Evolutionary conservation across 2,329 filamentous ascomycete species (phyloP).

Genomic region (Aurifilum marmelostoma): DNA sequence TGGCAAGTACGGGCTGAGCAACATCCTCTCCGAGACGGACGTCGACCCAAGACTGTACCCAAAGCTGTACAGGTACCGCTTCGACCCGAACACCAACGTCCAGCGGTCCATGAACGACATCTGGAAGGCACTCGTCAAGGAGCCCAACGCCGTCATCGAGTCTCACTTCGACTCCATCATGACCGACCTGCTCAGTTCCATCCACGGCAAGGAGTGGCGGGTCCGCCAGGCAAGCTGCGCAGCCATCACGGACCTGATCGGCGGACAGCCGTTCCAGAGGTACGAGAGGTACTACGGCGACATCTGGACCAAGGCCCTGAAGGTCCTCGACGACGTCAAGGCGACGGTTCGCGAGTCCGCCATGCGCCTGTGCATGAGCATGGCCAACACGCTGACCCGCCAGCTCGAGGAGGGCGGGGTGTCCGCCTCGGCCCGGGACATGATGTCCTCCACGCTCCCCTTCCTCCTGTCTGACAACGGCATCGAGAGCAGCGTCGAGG

Average conservation of each 20-base stretch:
- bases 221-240: constrained; percentile 90
- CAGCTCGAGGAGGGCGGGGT: constrained; percentile 79
- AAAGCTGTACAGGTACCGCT: constrained; percentile 91
- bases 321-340: constrained; percentile 95
- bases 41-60: constrained; percentile 94
- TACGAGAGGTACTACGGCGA: constrained; percentile 85
- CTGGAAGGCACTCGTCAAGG: constrained; percentile 94
- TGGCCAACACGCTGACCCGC: constrained; percentile 84
- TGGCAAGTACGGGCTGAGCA: constrained; percentile 89
- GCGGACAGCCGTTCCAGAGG: constrained; percentile 73
- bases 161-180: constrained; percentile 87
- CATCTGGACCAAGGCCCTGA: constrained; percentile 85
- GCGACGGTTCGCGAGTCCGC: constrained; percentile 83
- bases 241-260: constrained; percentile 84
- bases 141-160: constrained; percentile 76
- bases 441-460: constrained; percentile 85
- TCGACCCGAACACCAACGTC: constrained; percentile 93
- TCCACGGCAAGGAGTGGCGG: constrained; percentile 90
- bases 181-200: constrained; percentile 80
- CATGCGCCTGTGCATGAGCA: constrained; percentile 76
- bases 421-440: constrained; percentile 70
- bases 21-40: constrained; percentile 83
- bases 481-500: constrained; percentile 84
- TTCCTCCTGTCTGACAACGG: constrained; percentile 89
- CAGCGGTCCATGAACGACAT: constrained; percentile 97